Percentiles rank a stretch among this genome's conserved stretches.
phyloP scores from a whole-genome alignment of 139 green algal genomes.

The Zygnema cylindricum region DNA sequence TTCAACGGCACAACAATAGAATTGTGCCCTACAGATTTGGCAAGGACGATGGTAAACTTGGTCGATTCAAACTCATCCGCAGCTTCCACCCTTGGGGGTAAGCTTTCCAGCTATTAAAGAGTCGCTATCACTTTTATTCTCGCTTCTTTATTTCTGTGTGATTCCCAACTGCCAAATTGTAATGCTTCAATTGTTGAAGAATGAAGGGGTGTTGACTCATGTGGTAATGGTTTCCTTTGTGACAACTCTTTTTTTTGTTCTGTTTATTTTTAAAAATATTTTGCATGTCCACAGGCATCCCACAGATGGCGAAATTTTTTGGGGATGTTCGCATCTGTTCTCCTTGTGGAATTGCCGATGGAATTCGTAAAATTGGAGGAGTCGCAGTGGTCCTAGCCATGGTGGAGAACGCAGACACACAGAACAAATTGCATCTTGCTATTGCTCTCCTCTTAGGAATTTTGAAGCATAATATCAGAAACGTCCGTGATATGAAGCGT shows the following conservation, averaged over 20 bases:
- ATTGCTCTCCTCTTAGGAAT: constrained; percentile 32
- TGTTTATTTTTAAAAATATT: neutral
- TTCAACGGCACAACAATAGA: constrained; percentile 50
- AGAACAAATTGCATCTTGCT: constrained; percentile 8
- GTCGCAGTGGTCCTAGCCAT: constrained; percentile 53
- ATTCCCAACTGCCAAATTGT: neutral
- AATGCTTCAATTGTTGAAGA: neutral
- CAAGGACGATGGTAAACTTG: constrained; percentile 48
- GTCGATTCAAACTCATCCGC: constrained; percentile 35
- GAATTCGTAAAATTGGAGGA: constrained; percentile 49
- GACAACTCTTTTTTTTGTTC: neutral
- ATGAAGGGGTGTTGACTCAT: neutral
- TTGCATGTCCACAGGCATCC: constrained; percentile 34
- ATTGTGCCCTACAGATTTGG: constrained; percentile 29
- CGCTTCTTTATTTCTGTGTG: constrained; percentile 9
- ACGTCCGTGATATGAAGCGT: constrained; percentile 36
- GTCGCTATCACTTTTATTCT: neutral
- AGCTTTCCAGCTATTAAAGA: neutral
- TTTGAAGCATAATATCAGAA: constrained; percentile 39
- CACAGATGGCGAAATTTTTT: constrained; percentile 27
- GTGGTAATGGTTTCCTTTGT: neutral
- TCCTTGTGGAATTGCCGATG: constrained; percentile 41
- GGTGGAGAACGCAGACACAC: constrained; percentile 37
- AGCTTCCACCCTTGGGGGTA: constrained; percentile 46
- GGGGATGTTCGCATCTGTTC: constrained; percentile 52